Evolutionary conservation across 2,329 filamentous ascomycete species (phyloP).

Genomic region (Penicillium sp.): DNA sequence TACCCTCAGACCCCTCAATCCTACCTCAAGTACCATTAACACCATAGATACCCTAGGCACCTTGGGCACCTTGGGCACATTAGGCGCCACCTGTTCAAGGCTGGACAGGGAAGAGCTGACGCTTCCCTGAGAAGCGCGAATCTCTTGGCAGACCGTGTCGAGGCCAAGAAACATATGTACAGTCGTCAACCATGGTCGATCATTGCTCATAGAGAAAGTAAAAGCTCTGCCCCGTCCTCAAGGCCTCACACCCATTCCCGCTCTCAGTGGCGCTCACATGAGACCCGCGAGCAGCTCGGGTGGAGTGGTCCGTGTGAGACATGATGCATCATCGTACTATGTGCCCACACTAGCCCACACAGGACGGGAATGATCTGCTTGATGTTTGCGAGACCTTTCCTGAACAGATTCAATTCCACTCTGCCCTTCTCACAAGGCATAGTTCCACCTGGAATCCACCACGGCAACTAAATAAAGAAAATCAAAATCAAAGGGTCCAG

Average conservation of each 20-base stretch:
- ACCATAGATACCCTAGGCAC: background rate
- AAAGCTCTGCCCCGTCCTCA: background rate
- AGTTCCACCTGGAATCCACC: background rate
- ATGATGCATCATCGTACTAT: background rate
- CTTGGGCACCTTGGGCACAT: background rate
- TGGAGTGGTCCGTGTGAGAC: background rate
- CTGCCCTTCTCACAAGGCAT: background rate
- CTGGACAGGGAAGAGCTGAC: background rate
- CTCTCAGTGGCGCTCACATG: background rate
- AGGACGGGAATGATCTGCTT: background rate
- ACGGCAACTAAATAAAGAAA: background rate
- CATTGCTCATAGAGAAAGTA: background rate
- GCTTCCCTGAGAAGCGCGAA: background rate
- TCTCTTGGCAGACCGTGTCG: slow-evolving; percentile 15
- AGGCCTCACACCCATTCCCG: background rate
- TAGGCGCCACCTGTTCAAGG: background rate
- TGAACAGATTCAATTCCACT: background rate
- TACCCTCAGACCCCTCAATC: background rate
- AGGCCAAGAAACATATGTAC: slow-evolving; percentile 9
- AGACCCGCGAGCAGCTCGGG: background rate
- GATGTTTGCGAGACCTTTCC: background rate
- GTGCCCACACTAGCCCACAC: background rate
- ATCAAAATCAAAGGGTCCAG: background rate
- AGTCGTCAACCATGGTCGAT: background rate
- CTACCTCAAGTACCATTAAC: background rate